Percentiles rank a stretch among this genome's conserved stretches.
Conservation (phyloP, 768 basidiomycete species). For the Saitozyma sp. region DNA sequence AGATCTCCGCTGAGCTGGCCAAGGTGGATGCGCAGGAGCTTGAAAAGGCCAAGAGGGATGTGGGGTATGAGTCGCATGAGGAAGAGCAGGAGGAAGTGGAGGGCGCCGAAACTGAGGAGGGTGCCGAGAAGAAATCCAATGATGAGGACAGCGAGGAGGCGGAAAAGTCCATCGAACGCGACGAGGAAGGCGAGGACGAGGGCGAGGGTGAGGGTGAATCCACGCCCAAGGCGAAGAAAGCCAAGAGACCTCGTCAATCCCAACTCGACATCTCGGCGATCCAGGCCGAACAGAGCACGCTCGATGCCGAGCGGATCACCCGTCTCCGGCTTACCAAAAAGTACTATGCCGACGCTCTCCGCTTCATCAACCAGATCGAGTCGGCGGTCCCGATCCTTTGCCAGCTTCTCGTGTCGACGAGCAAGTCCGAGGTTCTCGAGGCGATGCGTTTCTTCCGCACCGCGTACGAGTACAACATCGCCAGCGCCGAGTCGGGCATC, state of each 20-base stretch:
- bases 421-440: conserved; percentile 56
- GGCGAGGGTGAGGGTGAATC: conserved; percentile 19
- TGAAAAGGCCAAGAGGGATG: conserved; percentile 54
- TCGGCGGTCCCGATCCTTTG: conserved; percentile 69
- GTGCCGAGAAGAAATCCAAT: conserved; percentile 1
- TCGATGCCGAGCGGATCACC: conserved; percentile 65
- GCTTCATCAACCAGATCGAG: conserved; percentile 73
- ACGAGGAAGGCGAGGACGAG: conserved; percentile 49
- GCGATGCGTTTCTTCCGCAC: conserved; percentile 76
- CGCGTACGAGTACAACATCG: conserved; percentile 76
- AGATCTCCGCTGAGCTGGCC: conserved; percentile 64
- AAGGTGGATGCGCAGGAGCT: conserved; percentile 63
- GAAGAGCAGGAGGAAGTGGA: conserved; percentile 28
- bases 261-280: conserved; percentile 67
- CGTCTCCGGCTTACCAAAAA: conserved; percentile 73
- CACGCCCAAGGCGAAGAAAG: conserved; percentile 28
- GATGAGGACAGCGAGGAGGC: neutral
- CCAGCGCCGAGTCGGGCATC: conserved; percentile 81
- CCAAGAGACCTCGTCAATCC: conserved; percentile 50
- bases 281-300: conserved; percentile 70
- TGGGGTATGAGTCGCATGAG: conserved; percentile 49
- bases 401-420: conserved; percentile 76
- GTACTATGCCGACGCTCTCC: conserved; percentile 80
- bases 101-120: conserved; percentile 19
- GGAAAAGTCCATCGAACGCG: conserved; percentile 5